A percentile compares a stretch with the other conserved stretches of the same genome.
Evolutionary conservation across 305 asterid genomes (phyloP).

Genomic region (Fraxinus paxiana): DNA sequence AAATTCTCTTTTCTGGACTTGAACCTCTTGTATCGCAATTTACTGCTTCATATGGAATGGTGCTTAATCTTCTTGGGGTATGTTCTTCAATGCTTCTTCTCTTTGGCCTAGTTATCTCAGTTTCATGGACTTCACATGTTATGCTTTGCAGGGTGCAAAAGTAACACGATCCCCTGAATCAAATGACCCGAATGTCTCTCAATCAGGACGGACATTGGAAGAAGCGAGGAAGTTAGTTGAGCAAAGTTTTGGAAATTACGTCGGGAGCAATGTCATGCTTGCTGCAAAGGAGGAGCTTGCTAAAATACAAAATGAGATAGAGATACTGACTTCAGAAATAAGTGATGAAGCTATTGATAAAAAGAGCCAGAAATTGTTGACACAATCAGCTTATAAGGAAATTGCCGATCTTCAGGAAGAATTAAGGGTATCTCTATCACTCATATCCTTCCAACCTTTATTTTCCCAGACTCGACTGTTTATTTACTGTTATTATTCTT

Average conservation of each 20-base stretch:
- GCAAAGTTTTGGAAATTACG: conserved; percentile 98
- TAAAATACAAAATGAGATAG: conserved; percentile 78
- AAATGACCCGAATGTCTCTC: conserved; percentile 47
- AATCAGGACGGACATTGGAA: conserved; percentile 80
- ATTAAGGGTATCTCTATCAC: conserved; percentile 55
- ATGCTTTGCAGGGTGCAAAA: conserved; percentile 76
- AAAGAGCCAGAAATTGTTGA: conserved; percentile 61
- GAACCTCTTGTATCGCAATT: conserved; percentile 96
- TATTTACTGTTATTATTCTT: conserved; percentile 11
- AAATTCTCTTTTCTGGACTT: conserved; percentile 88
- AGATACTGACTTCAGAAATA: conserved; percentile 65
- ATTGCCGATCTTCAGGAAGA: conserved; percentile 82
- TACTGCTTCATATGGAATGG: conserved; percentile 99
- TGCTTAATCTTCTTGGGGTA: conserved; percentile 96
- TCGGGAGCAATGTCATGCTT: conserved; percentile 96
- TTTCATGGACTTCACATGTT: conserved; percentile 22
- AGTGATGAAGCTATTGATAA: conserved; percentile 86
- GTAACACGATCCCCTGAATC: conserved; percentile 58
- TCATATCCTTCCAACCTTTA: conserved; percentile 16
- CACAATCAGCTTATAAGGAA: conserved; percentile 70
- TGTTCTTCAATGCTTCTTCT: conserved; percentile 27
- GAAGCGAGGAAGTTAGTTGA: conserved; percentile 95
- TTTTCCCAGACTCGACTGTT: conserved; percentile 12
- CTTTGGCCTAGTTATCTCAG: conserved; percentile 22
- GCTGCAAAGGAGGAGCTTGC: conserved; percentile 91